Base-by-base conservation (phyloP, 352 stramenopile species). In the Globisporangium alternatum region DNA sequence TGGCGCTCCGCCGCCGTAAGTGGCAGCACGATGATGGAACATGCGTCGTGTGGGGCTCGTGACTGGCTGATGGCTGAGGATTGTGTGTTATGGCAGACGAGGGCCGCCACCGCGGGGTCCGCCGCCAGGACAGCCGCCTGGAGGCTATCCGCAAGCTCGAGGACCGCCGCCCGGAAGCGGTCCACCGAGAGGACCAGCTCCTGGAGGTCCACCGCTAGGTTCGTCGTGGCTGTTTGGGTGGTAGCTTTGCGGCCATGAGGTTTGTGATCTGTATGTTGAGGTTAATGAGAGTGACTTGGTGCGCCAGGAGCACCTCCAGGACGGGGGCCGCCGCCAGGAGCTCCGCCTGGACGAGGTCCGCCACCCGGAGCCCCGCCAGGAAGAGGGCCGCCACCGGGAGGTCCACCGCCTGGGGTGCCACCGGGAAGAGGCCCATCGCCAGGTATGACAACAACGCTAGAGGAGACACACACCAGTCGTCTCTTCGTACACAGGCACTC, bases 101-200 rank as follows among this genome's bases (percentile, higher is more conserved):
- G 69, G 69, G 9, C 65, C 65, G 10, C 69, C 69, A 5, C 74
- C 76, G 3, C 72, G 74, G 19, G 79, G 76, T 4, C 76, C 72
- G 25, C 77, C 80, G 17, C 71, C 74, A 45, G 71, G 72, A 12
- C 63, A 67, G 44, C 68, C 69, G 1, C 70, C 70, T 25, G 59
- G 63, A 31, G 69, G 68, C 31, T 89, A 87, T 37, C 81, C 82
- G 12, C 80, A 88, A 57, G 74, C 78, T 49, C 69, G 80, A 48
- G 80, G 79, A 3, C 78, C 79, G 28, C 77, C 78, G 2, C 83
- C 80, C 30, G 80, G 80, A 52, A 66, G 75, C 57, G 72, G 69
- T n/a, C 73, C 54, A 0, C 65, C 55, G 28, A 62, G 66, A 56
- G 72, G 72, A 4, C 69, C 72, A 55, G 72, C 75, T 5, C 76